Percentiles rank a stretch among this genome's conserved stretches.
phyloP scores from a whole-genome alignment of 495 filamentous ascomycete genomes.

The Hypoxylon trugodes region DNA sequence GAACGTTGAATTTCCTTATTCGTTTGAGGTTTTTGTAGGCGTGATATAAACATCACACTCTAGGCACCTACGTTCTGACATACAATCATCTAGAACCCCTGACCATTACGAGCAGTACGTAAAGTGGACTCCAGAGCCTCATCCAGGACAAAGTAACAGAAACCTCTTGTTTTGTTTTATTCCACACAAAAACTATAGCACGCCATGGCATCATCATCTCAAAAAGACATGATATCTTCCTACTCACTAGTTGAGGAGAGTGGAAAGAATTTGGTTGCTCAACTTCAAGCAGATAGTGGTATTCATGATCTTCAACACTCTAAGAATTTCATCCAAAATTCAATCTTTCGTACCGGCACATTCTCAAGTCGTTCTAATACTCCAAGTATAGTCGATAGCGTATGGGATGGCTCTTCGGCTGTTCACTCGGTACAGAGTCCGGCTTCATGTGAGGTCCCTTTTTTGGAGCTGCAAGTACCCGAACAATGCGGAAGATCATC shows the following conservation, averaged over 20 bases:
- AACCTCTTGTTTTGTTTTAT: too few species aligned
- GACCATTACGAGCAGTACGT: not conserved
- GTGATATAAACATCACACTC: not conserved
- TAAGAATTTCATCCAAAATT: not conserved
- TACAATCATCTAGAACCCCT: not conserved
- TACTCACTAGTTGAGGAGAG: not conserved
- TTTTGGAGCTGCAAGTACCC: conserved; percentile 6
- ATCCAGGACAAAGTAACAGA: not conserved
- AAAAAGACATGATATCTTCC: not conserved
- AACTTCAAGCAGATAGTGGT: not conserved
- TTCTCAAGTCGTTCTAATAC: conserved; percentile 10
- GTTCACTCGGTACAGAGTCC: conserved; percentile 9
- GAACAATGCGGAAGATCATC: conserved; percentile 2
- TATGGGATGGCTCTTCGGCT: conserved; percentile 7
- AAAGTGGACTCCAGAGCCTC: not conserved
- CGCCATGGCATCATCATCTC: not conserved
- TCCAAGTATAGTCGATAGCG: not conserved
- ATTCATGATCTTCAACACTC: not conserved
- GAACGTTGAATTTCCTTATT: not conserved
- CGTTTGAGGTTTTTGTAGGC: not conserved
- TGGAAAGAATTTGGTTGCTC: not conserved
- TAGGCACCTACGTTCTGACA: not conserved
- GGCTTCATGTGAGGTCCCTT: not conserved
- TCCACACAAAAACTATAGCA: not conserved
- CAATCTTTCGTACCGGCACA: not conserved